A percentile compares a stretch with the other conserved stretches of the same genome.
Evolutionary conservation across 139 green algal species (phyloP).

Genomic region (Coelastrella sp.): DNA sequence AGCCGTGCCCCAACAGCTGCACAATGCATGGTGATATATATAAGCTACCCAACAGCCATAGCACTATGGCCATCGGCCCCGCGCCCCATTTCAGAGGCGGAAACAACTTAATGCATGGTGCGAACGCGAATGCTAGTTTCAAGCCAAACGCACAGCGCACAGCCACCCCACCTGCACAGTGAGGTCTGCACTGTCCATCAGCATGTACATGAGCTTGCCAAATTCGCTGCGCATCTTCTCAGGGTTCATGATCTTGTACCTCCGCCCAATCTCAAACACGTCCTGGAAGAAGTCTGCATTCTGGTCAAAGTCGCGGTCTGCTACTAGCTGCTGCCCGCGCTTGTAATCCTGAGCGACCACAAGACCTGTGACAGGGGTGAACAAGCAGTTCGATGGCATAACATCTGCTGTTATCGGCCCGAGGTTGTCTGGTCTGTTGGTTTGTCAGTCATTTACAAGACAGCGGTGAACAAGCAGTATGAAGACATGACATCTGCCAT

Average conservation of each 20-base stretch:
- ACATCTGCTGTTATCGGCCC: constrained; percentile 48
- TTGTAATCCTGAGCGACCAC: constrained; percentile 91
- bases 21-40: too few species aligned
- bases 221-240: constrained; percentile 96
- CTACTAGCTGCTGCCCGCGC: constrained; percentile 87
- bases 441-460: too few species aligned
- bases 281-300: constrained; percentile 70
- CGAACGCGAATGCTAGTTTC: background rate
- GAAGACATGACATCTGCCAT: too few species aligned
- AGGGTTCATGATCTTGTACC: constrained; percentile 96
- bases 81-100: too few species aligned
- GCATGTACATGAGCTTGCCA: constrained; percentile 88
- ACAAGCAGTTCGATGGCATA: constrained; percentile 30
- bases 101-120: too few species aligned
- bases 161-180: constrained; percentile 59
- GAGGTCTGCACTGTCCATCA: constrained; percentile 33
- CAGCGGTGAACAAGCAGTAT: too few species aligned
- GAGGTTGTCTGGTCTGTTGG: too few species aligned
- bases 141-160: background rate
- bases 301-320: constrained; percentile 80
- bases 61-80: too few species aligned
- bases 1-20: too few species aligned
- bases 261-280: constrained; percentile 90
- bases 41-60: too few species aligned
- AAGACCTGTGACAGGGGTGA: constrained; percentile 54